Evolutionary conservation across 2,329 filamentous ascomycete genomes (phyloP).

Genomic region (Talaromyces sp.): DNA sequence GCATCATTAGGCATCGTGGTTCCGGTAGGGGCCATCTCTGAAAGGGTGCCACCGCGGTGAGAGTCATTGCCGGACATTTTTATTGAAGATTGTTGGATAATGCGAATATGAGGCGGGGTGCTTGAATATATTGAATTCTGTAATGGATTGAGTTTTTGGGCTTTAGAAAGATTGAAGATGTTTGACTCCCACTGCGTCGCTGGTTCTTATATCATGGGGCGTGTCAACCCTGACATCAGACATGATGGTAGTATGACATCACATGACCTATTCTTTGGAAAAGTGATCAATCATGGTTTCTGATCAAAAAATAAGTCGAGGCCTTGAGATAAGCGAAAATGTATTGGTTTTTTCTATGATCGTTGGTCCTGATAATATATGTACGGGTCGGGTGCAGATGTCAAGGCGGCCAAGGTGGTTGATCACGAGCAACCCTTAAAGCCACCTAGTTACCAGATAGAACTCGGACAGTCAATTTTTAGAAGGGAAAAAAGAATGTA

Average conservation of each 20-base stretch:
- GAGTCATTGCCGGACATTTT: conserved; percentile 20
- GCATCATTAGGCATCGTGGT: conserved; percentile 44
- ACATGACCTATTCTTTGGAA: neutral
- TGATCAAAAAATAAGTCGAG: neutral
- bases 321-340: neutral
- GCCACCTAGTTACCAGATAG: neutral
- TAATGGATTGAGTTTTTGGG: neutral
- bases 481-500: neutral
- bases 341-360: neutral
- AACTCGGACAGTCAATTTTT: neutral
- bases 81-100: neutral
- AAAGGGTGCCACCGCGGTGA: conserved; percentile 30
- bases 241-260: conserved; percentile 15
- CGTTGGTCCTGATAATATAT: neutral
- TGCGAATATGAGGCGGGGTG: neutral
- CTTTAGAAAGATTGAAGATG: neutral
- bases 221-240: conserved; percentile 7
- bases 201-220: neutral
- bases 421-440: neutral
- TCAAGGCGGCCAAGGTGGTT: neutral
- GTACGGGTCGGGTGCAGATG: neutral
- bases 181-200: neutral
- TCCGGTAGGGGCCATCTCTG: conserved; percentile 31
- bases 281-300: neutral
- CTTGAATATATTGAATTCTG: neutral